phyloP scores from a whole-genome alignment of 2,329 filamentous ascomycete genomes.

The Coleophoma cylindrospora region DNA sequence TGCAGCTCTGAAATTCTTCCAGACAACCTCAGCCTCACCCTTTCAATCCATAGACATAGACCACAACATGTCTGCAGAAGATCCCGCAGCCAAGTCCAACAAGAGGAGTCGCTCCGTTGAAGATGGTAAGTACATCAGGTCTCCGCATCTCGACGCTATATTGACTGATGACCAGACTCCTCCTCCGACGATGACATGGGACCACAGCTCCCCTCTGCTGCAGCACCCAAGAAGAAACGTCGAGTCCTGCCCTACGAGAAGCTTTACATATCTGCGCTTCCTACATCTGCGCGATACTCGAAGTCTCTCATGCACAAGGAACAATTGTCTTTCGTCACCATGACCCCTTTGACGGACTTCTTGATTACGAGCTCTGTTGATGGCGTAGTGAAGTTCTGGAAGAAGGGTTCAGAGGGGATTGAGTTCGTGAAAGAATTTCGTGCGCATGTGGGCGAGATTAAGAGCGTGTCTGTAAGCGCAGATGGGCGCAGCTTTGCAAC shows the following conservation, averaged over 20 bases:
- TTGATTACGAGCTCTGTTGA: conserved; percentile 90
- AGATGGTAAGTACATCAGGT: conserved; percentile 19
- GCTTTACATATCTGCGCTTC: conserved; percentile 86
- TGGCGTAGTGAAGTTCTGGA: conserved; percentile 99
- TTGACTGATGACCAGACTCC: conserved; percentile 19
- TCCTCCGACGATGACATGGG: conserved; percentile 93
- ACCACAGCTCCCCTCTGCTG: conserved; percentile 77
- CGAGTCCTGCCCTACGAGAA: conserved; percentile 91
- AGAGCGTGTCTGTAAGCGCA: conserved; percentile 75
- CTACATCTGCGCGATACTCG: conserved; percentile 76
- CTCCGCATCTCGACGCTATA: conserved; percentile 1
- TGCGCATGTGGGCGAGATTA: conserved; percentile 82
- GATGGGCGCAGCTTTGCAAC: conserved; percentile 95
- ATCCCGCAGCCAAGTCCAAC: conserved; percentile 31
- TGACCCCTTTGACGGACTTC: conserved; percentile 90
- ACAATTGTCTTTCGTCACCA: conserved; percentile 79
- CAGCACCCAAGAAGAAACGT: conserved; percentile 82
- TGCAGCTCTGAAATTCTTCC: no score
- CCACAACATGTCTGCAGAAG: conserved; percentile 25
- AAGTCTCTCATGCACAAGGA: conserved; percentile 99
- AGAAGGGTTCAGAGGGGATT: conserved; percentile 83
- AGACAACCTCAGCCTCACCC: no score
- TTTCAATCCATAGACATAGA: no score
- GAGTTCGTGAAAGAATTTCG: conserved; percentile 99
- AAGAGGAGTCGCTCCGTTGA: conserved; percentile 52